phyloP scores from a whole-genome alignment of 305 asterid genomes.

The Fraxinus latifolia region DNA sequence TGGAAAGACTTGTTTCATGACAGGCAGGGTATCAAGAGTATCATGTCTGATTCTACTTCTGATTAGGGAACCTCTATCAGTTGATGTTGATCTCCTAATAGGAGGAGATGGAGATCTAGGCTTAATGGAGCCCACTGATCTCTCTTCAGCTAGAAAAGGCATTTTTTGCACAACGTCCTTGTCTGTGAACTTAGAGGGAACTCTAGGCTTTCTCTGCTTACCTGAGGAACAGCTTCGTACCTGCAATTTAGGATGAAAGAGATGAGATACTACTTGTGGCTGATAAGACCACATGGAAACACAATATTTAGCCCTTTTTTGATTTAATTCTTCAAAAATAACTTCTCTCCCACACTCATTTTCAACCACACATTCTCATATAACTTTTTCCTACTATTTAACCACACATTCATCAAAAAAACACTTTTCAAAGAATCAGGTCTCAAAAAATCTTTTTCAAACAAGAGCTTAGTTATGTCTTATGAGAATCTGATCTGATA shows the following conservation, averaged over 20 bases:
- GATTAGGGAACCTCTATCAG: conserved; percentile 58
- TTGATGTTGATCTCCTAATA: conserved; percentile 75
- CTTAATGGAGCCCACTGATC: conserved; percentile 33
- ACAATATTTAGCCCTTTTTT: not conserved
- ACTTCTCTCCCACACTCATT: not conserved
- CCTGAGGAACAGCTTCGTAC: conserved; percentile 69
- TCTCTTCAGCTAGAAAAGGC: conserved; percentile 55
- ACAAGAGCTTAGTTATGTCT: not conserved
- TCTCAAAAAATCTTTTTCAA: not conserved
- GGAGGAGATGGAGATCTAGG: conserved; percentile 84
- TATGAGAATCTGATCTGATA: not conserved
- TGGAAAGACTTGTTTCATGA: conserved; percentile 60
- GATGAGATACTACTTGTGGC: conserved; percentile 17
- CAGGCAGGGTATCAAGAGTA: conserved; percentile 52
- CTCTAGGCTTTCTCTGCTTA: conserved; percentile 64
- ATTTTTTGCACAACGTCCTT: conserved; percentile 53
- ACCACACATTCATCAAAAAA: not conserved
- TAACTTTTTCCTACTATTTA: not conserved
- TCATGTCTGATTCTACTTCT: conserved; percentile 54
- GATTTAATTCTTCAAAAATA: not conserved
- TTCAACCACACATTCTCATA: not conserved
- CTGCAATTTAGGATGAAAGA: conserved; percentile 41
- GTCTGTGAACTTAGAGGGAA: conserved; percentile 77
- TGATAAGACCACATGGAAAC: conserved; percentile 2
- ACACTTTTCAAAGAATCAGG: not conserved